These are phyloP conservation scores for Suillus paluster DNA, from an alignment of 768 basidiomycete genomes.

Conservation along the genomic window DNA sequence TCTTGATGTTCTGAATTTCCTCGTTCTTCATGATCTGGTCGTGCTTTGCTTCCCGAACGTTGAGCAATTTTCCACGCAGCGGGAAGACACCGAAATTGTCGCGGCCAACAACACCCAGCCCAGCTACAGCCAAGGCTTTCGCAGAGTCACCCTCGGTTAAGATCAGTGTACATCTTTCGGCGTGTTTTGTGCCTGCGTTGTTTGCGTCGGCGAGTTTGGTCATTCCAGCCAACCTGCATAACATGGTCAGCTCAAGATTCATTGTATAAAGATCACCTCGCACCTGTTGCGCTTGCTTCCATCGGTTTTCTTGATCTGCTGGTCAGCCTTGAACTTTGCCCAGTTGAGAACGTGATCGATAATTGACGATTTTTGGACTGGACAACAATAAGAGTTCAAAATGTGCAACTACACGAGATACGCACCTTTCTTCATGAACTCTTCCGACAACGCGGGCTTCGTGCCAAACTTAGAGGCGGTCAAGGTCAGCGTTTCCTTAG, in stretches of 20 bases:
- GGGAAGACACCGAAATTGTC: constrained; percentile 99
- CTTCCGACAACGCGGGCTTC: constrained; percentile 82
- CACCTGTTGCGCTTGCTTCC: constrained; percentile 87
- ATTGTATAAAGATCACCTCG: constrained; percentile 21
- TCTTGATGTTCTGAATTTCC: constrained; percentile 96
- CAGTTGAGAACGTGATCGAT: constrained; percentile 92
- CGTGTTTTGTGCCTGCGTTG: constrained; percentile 88
- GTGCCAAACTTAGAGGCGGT: constrained; percentile 89
- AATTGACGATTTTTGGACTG: constrained; percentile 88
- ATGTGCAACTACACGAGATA: constrained; percentile 1
- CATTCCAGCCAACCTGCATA: constrained; percentile 79
- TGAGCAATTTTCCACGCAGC: constrained; percentile 93
- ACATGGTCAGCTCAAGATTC: constrained; percentile 5
- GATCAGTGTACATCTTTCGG: constrained; percentile 88
- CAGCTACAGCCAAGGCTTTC: constrained; percentile 94
- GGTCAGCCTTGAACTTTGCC: constrained; percentile 97
- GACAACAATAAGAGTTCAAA: constrained; percentile 3
- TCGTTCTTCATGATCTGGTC: constrained; percentile 98
- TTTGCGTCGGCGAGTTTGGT: constrained; percentile 97
- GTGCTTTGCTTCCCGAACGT: constrained; percentile 95
- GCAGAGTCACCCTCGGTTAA: constrained; percentile 99
- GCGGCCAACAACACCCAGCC: constrained; percentile 91
- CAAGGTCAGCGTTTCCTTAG: constrained; percentile 93
- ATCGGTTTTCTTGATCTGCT: constrained; percentile 95
- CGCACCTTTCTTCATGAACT: constrained; percentile 95